A percentile compares a stretch with the other conserved stretches of the same genome.
Evolutionary conservation across 768 basidiomycete genomes (phyloP).

Genomic region (Pulveroboletus sp.): DNA sequence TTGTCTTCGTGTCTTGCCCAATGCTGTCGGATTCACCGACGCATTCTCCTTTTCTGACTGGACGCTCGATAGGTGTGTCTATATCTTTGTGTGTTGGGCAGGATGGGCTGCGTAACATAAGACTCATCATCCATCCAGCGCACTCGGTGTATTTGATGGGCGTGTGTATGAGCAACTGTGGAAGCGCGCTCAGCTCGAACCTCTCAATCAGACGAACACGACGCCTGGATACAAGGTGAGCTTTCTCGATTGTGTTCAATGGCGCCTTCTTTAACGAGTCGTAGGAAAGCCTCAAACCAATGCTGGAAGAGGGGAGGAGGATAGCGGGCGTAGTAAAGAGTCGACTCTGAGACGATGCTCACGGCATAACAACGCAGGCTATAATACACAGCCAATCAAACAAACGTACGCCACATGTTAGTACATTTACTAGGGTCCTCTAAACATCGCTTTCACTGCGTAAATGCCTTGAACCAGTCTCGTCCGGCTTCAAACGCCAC

Average conservation of each 20-base stretch:
- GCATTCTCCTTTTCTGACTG: constrained; percentile 76
- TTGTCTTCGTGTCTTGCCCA: constrained; percentile 54
- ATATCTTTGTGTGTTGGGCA: constrained; percentile 13
- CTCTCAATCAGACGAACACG: constrained; percentile 52
- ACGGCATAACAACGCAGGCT: too few relatives aligned
- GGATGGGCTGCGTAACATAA: background rate
- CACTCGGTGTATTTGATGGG: constrained; percentile 62
- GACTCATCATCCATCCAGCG: constrained; percentile 34
- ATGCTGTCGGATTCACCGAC: constrained; percentile 67
- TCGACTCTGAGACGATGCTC: constrained; percentile 13
- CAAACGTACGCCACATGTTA: too few relatives aligned
- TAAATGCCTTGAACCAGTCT: constrained; percentile 45
- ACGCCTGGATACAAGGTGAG: constrained; percentile 56
- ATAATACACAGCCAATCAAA: too few relatives aligned
- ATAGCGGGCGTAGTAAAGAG: constrained; percentile 16
- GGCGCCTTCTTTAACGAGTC: background rate
- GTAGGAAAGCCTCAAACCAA: constrained; percentile 25
- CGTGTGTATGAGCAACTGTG: constrained; percentile 68
- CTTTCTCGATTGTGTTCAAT: background rate
- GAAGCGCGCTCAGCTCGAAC: constrained; percentile 55
- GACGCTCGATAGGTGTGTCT: constrained; percentile 60
- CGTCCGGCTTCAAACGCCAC: constrained; percentile 49
- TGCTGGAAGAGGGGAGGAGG: constrained; percentile 22
- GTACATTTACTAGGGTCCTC: too few relatives aligned
- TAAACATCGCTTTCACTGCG: background rate